Percentiles rank a stretch among this genome's conserved stretches.
These are phyloP conservation scores for Fusarium sp. DNA, from an alignment of 2,329 filamentous ascomycete genomes.

Conservation along the genomic window DNA sequence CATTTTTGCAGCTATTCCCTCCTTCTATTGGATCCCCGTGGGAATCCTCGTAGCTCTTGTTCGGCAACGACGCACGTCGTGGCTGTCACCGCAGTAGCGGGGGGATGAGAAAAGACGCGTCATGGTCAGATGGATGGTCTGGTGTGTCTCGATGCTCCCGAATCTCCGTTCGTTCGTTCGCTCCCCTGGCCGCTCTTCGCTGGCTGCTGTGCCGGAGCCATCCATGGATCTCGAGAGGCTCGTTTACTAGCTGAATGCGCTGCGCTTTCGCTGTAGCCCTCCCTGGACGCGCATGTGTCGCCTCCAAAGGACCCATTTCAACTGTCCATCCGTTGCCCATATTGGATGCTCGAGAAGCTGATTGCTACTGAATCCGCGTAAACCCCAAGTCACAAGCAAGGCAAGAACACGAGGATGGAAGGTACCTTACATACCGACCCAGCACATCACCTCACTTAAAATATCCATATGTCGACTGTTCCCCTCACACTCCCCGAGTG, in stretches of 20 bases:
- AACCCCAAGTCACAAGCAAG: slow-evolving; percentile 28
- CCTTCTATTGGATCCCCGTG: slow-evolving; percentile 22
- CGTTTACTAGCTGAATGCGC: background rate
- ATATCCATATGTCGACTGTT: slow-evolving; percentile 16
- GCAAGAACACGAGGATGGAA: slow-evolving; percentile 28
- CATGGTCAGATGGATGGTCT: slow-evolving; percentile 38
- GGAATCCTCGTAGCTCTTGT: slow-evolving; percentile 26
- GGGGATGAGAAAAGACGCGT: slow-evolving; percentile 41
- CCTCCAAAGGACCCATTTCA: slow-evolving; percentile 17
- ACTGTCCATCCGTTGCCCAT: slow-evolving; percentile 30
- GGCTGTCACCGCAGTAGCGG: slow-evolving; percentile 37
- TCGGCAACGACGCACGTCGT: slow-evolving; percentile 35
- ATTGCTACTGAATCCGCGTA: slow-evolving; percentile 26
- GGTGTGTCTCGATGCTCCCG: slow-evolving; percentile 37
- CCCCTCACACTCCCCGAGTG: slow-evolving; percentile 26
- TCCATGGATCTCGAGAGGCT: slow-evolving; percentile 4
- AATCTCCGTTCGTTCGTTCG: background rate
- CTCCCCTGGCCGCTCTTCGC: background rate
- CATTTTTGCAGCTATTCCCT: slow-evolving; percentile 20
- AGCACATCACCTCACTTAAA: slow-evolving; percentile 34
- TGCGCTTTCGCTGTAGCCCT: slow-evolving; percentile 5
- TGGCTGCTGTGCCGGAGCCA: background rate
- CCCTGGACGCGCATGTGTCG: slow-evolving; percentile 36
- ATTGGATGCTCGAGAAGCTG: slow-evolving; percentile 17
- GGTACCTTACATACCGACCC: slow-evolving; percentile 11